phyloP scores from a whole-genome alignment of 306 rosid genomes.

The Sphenostylis stenocarpa region DNA sequence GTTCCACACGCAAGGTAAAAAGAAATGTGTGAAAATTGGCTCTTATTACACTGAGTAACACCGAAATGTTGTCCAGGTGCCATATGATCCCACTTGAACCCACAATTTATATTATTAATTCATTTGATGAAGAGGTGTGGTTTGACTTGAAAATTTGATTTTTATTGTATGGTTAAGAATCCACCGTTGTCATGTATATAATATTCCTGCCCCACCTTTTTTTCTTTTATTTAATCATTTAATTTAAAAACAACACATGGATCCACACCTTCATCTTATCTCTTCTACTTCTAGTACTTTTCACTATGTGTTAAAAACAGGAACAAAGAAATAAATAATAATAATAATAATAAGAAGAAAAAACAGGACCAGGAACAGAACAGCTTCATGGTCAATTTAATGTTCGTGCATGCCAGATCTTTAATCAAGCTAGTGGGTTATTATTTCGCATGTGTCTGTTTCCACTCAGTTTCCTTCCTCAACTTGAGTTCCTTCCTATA shows the following conservation, averaged over 20 bases:
- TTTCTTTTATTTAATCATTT: background rate
- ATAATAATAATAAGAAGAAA: too few species aligned
- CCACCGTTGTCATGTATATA: background rate
- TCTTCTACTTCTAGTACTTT: background rate
- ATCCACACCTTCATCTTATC: constrained; percentile 29
- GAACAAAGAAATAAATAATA: too few species aligned
- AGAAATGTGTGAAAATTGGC: too few species aligned
- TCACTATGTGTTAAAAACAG: background rate
- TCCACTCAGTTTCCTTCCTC: constrained; percentile 59
- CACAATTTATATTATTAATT: constrained; percentile 12
- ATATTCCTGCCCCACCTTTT: background rate
- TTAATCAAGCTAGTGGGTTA: constrained; percentile 11
- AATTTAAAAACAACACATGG: background rate
- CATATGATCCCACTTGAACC: background rate
- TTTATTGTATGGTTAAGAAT: constrained; percentile 1
- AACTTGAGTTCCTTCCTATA: constrained; percentile 30
- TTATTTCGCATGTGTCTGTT: constrained; percentile 36
- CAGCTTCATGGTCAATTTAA: background rate
- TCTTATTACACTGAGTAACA: too few species aligned
- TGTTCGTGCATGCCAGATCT: constrained; percentile 44
- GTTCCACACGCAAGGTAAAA: too few species aligned
- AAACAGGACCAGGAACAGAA: background rate
- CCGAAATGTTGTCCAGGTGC: background rate
- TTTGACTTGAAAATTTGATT: constrained; percentile 33
- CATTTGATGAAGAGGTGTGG: background rate